These are phyloP conservation scores for Poa annua DNA, from an alignment of 176 grass and related monocot species.

Conservation along the genomic window DNA sequence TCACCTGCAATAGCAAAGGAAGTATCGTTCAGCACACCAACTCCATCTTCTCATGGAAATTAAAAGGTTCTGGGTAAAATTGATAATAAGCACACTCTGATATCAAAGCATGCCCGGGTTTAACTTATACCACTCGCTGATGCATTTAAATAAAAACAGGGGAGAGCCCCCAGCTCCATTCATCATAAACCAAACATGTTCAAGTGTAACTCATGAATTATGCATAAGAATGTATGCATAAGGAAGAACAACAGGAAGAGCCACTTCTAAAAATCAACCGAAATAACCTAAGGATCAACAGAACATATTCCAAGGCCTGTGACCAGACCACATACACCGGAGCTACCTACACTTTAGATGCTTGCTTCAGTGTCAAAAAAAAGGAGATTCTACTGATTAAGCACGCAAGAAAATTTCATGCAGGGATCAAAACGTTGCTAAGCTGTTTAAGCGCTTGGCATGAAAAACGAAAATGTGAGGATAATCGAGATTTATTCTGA, in stretches of 20 bases:
- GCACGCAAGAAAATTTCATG: neutral
- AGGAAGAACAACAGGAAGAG: neutral
- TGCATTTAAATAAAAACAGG: neutral
- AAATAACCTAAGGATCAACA: neutral
- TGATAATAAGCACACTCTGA: neutral
- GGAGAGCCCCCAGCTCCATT: neutral
- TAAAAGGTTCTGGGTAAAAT: neutral
- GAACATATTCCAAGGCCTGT: neutral
- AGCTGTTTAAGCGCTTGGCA: neutral
- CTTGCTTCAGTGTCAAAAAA: neutral
- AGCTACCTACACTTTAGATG: neutral
- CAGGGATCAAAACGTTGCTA: neutral
- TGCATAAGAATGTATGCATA: neutral
- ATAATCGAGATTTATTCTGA: neutral
- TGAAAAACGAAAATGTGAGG: neutral
- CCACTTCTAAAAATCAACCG: neutral
- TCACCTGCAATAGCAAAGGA: constrained; percentile 57
- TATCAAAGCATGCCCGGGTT: neutral
- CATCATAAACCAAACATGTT: neutral
- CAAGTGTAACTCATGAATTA: neutral
- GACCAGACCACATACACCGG: neutral
- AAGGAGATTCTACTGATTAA: neutral
- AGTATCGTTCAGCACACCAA: neutral
- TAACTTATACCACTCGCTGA: neutral
- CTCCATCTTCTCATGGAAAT: neutral